Base-by-base conservation (phyloP, 805 yeast genomes). In the Yamadazyma sp. region DNA sequence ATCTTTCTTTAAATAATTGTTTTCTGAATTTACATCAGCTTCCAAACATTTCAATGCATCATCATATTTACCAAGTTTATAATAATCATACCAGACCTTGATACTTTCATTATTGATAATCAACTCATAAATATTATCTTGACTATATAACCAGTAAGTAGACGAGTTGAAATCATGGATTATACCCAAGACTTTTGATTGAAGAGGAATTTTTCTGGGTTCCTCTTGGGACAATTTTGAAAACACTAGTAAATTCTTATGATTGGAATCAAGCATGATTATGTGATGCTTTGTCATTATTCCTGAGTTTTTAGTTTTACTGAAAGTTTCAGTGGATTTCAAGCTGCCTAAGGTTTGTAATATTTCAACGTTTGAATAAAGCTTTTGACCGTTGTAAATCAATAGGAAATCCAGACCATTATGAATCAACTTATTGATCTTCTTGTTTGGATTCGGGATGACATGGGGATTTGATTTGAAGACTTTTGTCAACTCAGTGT, bases 131-230 rank as follows among this genome's bases (percentile, higher is more conserved):
- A 93, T 76, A 31, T 68, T 69, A 4, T 60, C 51, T 9, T 62
- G 56, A 0, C 93, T 76, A 48, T 66, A 86, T 3, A 84, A 57
- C 98, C 98, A 93, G 47, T 66, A 84, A 0, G 98, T 85, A 1
- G 66, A 52, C 2, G 49, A 42, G 2, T 28, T 28, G 22, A 48
- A 36, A 36, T 66, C 73, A 5, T 59, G 55, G 1, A 57, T 46
- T 2, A 64, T 42, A 4, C 67, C 70, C 13, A 51, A 11, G 1
- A 60, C 36, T 12, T 34, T 31, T 13, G 43, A 33, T 17, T 28
- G 16, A 4, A 41, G 21, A 7, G 25, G 42, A 14, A 31, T 12
- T n/a, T 17, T 30, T 28, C 23, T 39, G 19, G 35, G 49, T 10
- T 14, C 9, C 9, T 52, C 40, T 21, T 47, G 43, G 2, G 58